Evolutionary conservation across 2,329 filamentous ascomycete species (phyloP), one percentile per base, ranked within the genome.

Genomic region (Stylonectria norvegica): DNA sequence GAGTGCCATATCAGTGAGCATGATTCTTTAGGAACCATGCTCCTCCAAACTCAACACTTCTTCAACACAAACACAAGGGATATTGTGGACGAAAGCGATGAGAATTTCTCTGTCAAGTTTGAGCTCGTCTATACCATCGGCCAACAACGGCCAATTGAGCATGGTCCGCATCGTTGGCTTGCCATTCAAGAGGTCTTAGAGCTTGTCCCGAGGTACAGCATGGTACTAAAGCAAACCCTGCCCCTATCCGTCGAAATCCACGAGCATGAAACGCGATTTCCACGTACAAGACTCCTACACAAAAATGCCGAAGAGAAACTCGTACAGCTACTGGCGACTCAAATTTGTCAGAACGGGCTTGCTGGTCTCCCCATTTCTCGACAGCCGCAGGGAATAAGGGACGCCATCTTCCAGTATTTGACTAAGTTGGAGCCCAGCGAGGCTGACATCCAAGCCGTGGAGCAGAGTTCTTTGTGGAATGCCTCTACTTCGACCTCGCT

Each of bases 41-140:
- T 79, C 11, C 44, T 75, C 0, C 14, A 55, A 1, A 68, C 60
- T 0, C 71, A 78, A n/a, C 17, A 60, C 0, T 74, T 69, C 45
- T 62, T 83, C 1, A 58, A 74, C 20, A 11, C 35, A 0, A 43
- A 58, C 2, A 66, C 71, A 0, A 64, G 78, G 0, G 79, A 83
- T 44, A 68, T 86, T 2, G 65, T 85, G 0, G 81, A 85, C 41
- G 80, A 86, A 56, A 80, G 76, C 27, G 82, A 86, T 34, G 79
- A 84, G 41, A 78, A 77, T 38, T 75, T 84, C 30, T 77, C 70
- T 30, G 68, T 73, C 4, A 76, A 74, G 33, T 82, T 81, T 27
- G 78, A 85, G 50, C 57, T 85, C 0, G 66, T 85, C 2, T 85
- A 85, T 42, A 82, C 79, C 0, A 73, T 83, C 49, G 81, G 80